Evolutionary conservation across 345 rosid genomes (phyloP), one percentile per base, ranked within the genome.

Genomic region (Syzygium aromaticum): DNA sequence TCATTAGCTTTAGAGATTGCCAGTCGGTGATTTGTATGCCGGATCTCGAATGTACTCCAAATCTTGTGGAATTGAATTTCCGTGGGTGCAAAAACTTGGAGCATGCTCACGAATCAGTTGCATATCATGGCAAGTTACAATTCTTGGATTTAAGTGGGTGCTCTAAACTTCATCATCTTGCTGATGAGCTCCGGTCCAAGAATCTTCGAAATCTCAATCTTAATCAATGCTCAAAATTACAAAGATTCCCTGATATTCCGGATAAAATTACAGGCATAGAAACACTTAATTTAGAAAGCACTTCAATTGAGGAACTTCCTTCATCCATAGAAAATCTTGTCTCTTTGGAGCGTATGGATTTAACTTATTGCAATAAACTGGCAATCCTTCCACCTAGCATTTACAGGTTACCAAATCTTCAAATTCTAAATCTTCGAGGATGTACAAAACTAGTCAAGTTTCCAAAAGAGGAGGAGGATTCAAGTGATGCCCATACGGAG

Each of bases 241-340:
- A 61, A 61, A n/a, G 38, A n/a, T 61, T 61, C 73, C 73, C 19
- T 6, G 2, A n/a, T 6, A 61, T 61, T 61, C 3, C 5, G 0
- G 14, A 13, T n/a, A 13, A n/a, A 13, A 61, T 2, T 8, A 0
- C n/a, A n/a, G 2, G 38, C 16, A 6, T n/a, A 38, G 2, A 0
- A n/a, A 0, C 5, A n/a, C 1, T 61, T 61, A 0, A 0, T 13
- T 6, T 13, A 61, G 0, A 0, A 0, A 0, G 4, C 8, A n/a
- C 38, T 61, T 61, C 38, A 13, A 14, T 61, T 13, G 19, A 27
- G 13, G 67, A 61, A 61, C 67, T 61, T 14, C 38, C 19, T n/a
- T 0, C 38, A n/a, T 61, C 73, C 2, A 14, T 61, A 61, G 4
- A 0, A 61, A n/a, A n/a, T 61, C 9, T 61, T n/a, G 9, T 61